A percentile compares a stretch with the other conserved stretches of the same genome.
Evolutionary conservation across 805 yeast species (phyloP).

Genomic region (Yamadazyma phyllophila): DNA sequence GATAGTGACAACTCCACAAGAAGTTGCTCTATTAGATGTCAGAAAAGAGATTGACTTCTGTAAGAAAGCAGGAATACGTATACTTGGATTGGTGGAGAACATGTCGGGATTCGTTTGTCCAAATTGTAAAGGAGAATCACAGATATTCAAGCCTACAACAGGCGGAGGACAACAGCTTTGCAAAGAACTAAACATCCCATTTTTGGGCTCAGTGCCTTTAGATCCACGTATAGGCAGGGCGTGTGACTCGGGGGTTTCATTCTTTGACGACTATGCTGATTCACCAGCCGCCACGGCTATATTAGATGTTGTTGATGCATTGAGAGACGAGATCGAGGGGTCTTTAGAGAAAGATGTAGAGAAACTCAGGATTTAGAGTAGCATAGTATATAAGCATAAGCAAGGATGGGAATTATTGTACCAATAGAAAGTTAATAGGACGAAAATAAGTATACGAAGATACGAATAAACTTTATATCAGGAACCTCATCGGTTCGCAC

Average conservation of each 20-base stretch:
- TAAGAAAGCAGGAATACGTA: constrained; percentile 79
- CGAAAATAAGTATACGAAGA: too few relatives aligned
- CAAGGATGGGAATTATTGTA: neutral
- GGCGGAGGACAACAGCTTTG: constrained; percentile 93
- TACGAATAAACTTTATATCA: too few relatives aligned
- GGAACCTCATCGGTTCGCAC: too few relatives aligned
- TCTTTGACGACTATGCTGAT: constrained; percentile 79
- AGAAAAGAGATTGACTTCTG: constrained; percentile 96
- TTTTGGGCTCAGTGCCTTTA: constrained; percentile 88
- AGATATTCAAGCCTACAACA: constrained; percentile 90
- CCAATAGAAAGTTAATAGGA: too few relatives aligned
- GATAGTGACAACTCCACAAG: constrained; percentile 96
- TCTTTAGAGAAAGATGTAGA: constrained; percentile 15
- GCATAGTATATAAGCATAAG: neutral
- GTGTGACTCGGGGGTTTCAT: constrained; percentile 84
- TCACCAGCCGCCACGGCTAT: constrained; percentile 92
- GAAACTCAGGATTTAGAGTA: neutral
- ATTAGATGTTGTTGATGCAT: constrained; percentile 72
- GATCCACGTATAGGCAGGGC: constrained; percentile 92
- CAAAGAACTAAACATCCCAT: constrained; percentile 71
- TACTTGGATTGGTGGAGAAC: constrained; percentile 91
- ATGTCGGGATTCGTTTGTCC: constrained; percentile 99
- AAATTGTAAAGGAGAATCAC: constrained; percentile 82
- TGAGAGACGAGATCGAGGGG: constrained; percentile 55
- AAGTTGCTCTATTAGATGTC: constrained; percentile 91